A percentile compares a stretch with the other conserved stretches of the same genome.
phyloP scores from a whole-genome alignment of 2,329 filamentous ascomycete genomes.

The Colletotrichum higginsianum region DNA sequence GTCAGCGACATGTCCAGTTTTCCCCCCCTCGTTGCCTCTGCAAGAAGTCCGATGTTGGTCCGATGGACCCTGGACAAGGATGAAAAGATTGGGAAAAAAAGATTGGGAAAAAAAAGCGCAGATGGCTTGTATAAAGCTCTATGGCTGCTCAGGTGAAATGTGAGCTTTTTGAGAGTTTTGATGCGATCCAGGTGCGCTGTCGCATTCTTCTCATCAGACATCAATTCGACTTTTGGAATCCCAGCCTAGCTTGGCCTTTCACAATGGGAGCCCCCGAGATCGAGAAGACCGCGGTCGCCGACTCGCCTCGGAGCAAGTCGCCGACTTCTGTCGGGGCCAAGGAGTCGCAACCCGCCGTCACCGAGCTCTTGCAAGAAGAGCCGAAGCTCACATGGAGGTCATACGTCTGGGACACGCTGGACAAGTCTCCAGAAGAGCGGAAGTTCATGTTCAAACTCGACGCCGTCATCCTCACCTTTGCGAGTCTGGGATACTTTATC shows the following conservation, averaged over 20 bases:
- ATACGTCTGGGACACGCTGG: constrained; percentile 65
- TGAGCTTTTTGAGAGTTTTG: neutral
- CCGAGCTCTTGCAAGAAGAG: constrained; percentile 45
- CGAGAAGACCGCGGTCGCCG: constrained; percentile 14
- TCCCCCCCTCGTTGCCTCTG: neutral
- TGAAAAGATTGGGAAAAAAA: neutral
- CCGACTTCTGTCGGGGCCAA: neutral
- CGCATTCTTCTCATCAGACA: neutral
- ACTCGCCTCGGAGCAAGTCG: constrained; percentile 31
- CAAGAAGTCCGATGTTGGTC: constrained; percentile 16
- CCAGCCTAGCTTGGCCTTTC: neutral
- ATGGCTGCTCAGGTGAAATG: neutral
- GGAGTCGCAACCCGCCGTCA: neutral
- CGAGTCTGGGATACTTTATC: constrained; percentile 49
- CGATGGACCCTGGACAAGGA: constrained; percentile 7
- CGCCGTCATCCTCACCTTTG: constrained; percentile 54
- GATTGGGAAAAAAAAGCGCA: too few species aligned
- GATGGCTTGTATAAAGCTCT: constrained; percentile 11
- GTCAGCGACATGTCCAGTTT: constrained; percentile 26
- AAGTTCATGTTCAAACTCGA: constrained; percentile 61
- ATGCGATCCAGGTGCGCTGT: neutral
- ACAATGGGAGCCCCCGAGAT: constrained; percentile 28
- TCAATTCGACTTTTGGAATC: too few species aligned
- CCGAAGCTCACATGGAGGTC: constrained; percentile 61
- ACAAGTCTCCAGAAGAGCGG: constrained; percentile 58